phyloP scores from a whole-genome alignment of 1,284 basidiomycete species.

The Cutaneotrichosporon sp. region DNA sequence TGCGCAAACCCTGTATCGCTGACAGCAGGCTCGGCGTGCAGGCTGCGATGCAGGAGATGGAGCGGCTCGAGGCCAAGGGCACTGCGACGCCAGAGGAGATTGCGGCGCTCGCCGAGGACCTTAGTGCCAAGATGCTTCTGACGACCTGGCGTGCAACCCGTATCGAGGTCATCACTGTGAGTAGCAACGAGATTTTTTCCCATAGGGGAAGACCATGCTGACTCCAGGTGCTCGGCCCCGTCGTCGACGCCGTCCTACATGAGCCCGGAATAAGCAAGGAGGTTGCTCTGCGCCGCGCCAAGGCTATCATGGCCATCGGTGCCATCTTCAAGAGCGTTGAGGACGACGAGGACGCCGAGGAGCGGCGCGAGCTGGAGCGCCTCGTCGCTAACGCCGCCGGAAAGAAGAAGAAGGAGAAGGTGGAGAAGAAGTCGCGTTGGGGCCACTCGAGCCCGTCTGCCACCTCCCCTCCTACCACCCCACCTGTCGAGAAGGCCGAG shows the following conservation, averaged over 20 bases:
- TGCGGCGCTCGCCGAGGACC: conserved; percentile 82
- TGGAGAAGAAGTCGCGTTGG: conserved; percentile 25
- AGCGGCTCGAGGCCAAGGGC: conserved; percentile 80
- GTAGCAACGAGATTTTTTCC: conserved; percentile 13
- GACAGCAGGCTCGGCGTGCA: conserved; percentile 61
- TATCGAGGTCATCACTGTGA: conserved; percentile 80
- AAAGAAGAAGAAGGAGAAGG: conserved; percentile 48
- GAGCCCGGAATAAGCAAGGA: conserved; percentile 66
- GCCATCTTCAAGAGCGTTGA: conserved; percentile 75
- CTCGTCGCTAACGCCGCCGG: conserved; percentile 48
- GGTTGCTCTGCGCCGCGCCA: conserved; percentile 71
- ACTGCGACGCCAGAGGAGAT: conserved; percentile 75
- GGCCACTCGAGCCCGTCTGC: too few relatives aligned
- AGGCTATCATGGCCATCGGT: conserved; percentile 76
- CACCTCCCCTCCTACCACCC: too few relatives aligned
- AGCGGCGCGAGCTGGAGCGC: conserved; percentile 83
- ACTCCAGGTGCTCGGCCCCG: conserved; percentile 53
- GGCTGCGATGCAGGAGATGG: conserved; percentile 73
- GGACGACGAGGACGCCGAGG: conserved; percentile 84
- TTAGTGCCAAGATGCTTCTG: conserved; percentile 91
- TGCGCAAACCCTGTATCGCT: too few relatives aligned
- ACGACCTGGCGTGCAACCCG: conserved; percentile 93
- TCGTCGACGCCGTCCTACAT: conserved; percentile 73
- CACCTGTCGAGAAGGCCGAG: neutral
- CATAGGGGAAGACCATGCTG: conserved; percentile 5